These are phyloP conservation scores for Proliferodiscus dingleyae DNA, from an alignment of 2,329 filamentous ascomycete genomes.

Conservation along the genomic window DNA sequence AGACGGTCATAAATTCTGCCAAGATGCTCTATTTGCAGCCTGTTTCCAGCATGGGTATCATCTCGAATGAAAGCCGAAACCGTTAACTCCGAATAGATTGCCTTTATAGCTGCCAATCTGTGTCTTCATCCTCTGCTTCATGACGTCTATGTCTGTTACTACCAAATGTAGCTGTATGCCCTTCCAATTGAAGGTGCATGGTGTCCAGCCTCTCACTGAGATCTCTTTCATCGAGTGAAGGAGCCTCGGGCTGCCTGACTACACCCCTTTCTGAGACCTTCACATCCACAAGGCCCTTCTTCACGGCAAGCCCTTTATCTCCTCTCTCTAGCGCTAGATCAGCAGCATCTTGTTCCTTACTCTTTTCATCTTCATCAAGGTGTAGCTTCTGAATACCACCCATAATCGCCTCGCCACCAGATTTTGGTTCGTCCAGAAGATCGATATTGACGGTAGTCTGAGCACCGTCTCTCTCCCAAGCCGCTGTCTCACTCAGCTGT, in stretches of 20 bases:
- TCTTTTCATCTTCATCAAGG: conserved; percentile 39
- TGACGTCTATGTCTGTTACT: conserved; percentile 15
- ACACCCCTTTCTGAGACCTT: conserved; percentile 49
- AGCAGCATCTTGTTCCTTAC: conserved; percentile 34
- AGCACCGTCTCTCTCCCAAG: conserved; percentile 64
- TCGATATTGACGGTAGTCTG: conserved; percentile 42
- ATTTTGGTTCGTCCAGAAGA: conserved; percentile 61
- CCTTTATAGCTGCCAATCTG: conserved; percentile 25
- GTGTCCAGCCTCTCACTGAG: conserved; percentile 26
- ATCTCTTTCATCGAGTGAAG: conserved; percentile 34
- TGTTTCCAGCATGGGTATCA: conserved; percentile 10
- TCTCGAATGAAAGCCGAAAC: background rate
- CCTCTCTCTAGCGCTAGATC: conserved; percentile 49
- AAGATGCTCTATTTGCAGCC: too few relatives aligned
- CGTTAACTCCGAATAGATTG: background rate
- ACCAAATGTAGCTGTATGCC: conserved; percentile 27
- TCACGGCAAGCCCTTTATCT: conserved; percentile 25
- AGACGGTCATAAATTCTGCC: too few relatives aligned
- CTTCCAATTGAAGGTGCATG: conserved; percentile 30
- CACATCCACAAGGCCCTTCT: conserved; percentile 38
- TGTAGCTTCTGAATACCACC: conserved; percentile 35
- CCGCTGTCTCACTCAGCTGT: conserved; percentile 79
- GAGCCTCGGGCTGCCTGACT: conserved; percentile 36
- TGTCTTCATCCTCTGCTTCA: conserved; percentile 19
- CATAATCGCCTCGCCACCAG: conserved; percentile 31